Evolutionary conservation across 306 rosid genomes (phyloP), one percentile per base, ranked within the genome.

Genomic region (Prunus mume): DNA sequence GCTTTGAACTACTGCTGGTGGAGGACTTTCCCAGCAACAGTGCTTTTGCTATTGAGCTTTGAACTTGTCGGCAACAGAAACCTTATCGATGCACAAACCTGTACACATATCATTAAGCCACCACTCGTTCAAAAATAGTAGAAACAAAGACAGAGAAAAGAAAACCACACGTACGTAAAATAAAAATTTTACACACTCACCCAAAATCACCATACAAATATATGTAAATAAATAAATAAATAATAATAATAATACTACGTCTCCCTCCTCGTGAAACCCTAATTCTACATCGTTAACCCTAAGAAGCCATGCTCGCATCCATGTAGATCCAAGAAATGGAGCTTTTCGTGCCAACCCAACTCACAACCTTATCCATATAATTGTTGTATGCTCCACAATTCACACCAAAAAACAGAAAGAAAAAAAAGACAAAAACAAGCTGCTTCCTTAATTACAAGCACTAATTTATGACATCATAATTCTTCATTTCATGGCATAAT

Each of bases 221-320:
- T 1, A 7, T 74, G 15, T 22, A 47, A 27, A 55, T 15, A 51
- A 49, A 17, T 3, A 69, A 38, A 38, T 38, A 38, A 0, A 38
- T 7, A 38, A 38, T 7, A 0, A 38, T 7, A 38, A 38, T 7
- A 41, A 6, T 57, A 56, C 56, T 56, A 72, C 68, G 68, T 63
- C 69, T 65, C 15, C 20, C 3, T 15, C 12, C 50, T n/a, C 49
- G 45, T 45, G 69, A 86, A 87, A 91, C 91, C 93, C 85, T 78
- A 74, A 77, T 65, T 69, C 68, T 11, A 65, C 9, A 1, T 38
- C 43, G 43, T 38, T 52, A 15, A 12, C 65, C 17, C 69, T 24
- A 38, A 38, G 43, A 38, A 38, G 43, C 43, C 43, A 38, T 38
- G 43, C 43, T 38, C 43, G 9, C 43, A 38, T 38, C 43, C 43